phyloP scores from a whole-genome alignment of 2,329 filamentous ascomycete species.

The Ascochyta lentis region DNA sequence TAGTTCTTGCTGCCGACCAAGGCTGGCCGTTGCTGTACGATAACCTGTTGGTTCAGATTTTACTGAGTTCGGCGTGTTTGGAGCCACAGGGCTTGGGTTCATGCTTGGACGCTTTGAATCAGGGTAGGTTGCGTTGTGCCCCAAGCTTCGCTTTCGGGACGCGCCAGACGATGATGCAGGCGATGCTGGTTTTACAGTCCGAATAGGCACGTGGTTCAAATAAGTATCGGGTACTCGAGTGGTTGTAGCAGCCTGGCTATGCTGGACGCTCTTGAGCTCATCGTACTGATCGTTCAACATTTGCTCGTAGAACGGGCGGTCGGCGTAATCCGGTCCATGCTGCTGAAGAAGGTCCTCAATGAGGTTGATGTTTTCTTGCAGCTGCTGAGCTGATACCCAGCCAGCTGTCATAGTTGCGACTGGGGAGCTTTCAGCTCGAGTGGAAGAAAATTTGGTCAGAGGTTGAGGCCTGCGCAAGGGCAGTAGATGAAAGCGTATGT shows the following conservation, averaged over 20 bases:
- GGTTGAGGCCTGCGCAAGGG: not conserved
- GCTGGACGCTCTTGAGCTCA: not conserved
- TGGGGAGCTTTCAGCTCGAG: not conserved
- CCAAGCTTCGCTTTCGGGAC: constrained; percentile 37
- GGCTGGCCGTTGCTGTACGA: constrained; percentile 10
- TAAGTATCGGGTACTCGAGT: not conserved
- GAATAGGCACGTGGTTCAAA: not conserved
- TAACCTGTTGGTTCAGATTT: not conserved
- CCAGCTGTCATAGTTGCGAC: constrained; percentile 1
- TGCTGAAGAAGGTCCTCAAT: constrained; percentile 11
- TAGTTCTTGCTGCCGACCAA: constrained; percentile 9
- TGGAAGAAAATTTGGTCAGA: not conserved
- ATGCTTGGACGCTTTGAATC: constrained; percentile 36
- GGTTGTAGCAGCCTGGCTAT: not conserved
- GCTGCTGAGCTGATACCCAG: constrained; percentile 1
- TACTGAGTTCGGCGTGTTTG: constrained; percentile 29
- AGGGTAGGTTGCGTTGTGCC: constrained; percentile 20
- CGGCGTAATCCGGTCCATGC: constrained; percentile 3
- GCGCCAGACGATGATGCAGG: constrained; percentile 9
- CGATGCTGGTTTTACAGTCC: not conserved
- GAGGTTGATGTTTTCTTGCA: constrained; percentile 11
- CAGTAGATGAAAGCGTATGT: not conserved
- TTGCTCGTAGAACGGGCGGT: constrained; percentile 10
- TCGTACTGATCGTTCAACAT: constrained; percentile 15
- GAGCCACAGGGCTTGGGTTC: constrained; percentile 31